Evolutionary conservation across 2,329 filamentous ascomycete species (phyloP), one percentile per base, ranked within the genome.

Genomic region (Cytospora leucostoma): DNA sequence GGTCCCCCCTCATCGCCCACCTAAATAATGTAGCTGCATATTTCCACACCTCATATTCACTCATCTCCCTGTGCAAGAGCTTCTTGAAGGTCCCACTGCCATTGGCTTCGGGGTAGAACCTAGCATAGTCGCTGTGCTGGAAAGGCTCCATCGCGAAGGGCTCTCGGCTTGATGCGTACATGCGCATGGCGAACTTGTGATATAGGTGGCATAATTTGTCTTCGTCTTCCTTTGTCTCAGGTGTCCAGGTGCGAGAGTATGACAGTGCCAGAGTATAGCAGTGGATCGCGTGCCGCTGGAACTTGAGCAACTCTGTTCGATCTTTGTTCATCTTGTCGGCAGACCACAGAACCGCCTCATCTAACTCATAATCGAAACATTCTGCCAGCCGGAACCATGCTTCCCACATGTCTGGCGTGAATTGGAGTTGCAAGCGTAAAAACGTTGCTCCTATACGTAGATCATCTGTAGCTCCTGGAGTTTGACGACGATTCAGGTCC

Each of bases 311-410:
- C 63, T 96, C 92, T 4, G 80, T 78, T 61, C 90, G 87, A 70
- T 90, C 89, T 72, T 90, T 94, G 76, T 96, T 96, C 76, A 96
- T 88, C 75, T 96, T 96, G 69, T 96, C 92, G 0, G 92, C 91
- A 21, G 89, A 90, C 93, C 93, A 96, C 6, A 93, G 85, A 6
- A 96, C 90, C 7, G 88, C 86, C 74, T 97, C 93, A 67, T 97
- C 93, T 15, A 96, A 79, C 70, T 96, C 92, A 57, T 91, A 89
- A 74, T 97, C 93, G 70, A 92, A 93, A 56, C 90, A 92, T 74
- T 96, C 92, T 0, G 89, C 93, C 32, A 96, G 83, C 13, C 92
- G 86, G 74, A 94, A 95, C 93, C 93, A 97, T 0, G 91, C 90
- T 73, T 96, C 91, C 93, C 93, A 97, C 62, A 88, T 87, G 49